phyloP scores from a whole-genome alignment of 2,329 filamentous ascomycete species.

The Neospermospora avenae region DNA sequence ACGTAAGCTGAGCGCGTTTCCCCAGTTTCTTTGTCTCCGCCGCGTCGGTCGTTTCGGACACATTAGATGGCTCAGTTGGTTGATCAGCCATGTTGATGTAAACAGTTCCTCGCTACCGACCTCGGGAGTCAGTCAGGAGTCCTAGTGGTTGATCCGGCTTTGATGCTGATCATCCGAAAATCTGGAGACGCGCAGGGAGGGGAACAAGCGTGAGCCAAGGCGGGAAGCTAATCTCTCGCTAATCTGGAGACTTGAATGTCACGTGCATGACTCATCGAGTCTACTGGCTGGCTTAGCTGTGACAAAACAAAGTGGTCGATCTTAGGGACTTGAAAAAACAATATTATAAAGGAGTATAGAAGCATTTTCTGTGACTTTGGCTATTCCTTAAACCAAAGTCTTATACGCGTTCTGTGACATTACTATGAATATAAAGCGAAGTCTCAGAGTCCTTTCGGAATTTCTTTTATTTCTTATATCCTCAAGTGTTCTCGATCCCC shows the following conservation, averaged over 20 bases:
- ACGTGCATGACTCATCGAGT: not conserved
- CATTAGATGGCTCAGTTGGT: not conserved
- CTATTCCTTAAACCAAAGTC: no score
- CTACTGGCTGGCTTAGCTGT: not conserved
- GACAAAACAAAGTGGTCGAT: no score
- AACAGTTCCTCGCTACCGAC: not conserved
- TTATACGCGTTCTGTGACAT: no score
- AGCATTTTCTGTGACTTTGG: no score
- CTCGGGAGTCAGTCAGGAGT: not conserved
- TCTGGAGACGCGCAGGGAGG: not conserved
- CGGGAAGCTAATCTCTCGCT: not conserved
- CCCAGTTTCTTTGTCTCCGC: conserved; percentile 3
- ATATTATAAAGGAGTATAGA: not conserved
- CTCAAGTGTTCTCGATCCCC: no score
- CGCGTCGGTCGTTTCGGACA: not conserved
- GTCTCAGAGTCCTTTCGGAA: no score
- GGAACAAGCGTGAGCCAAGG: not conserved
- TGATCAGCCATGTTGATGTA: not conserved
- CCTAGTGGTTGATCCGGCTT: not conserved
- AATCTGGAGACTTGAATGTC: not conserved
- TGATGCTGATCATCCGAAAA: not conserved
- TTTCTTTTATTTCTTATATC: no score
- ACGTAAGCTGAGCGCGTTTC: not conserved
- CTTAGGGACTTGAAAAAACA: not conserved
- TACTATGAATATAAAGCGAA: no score